Evolutionary conservation across 768 basidiomycete species (phyloP).

Genomic region (Rhodotorula toruloides): DNA sequence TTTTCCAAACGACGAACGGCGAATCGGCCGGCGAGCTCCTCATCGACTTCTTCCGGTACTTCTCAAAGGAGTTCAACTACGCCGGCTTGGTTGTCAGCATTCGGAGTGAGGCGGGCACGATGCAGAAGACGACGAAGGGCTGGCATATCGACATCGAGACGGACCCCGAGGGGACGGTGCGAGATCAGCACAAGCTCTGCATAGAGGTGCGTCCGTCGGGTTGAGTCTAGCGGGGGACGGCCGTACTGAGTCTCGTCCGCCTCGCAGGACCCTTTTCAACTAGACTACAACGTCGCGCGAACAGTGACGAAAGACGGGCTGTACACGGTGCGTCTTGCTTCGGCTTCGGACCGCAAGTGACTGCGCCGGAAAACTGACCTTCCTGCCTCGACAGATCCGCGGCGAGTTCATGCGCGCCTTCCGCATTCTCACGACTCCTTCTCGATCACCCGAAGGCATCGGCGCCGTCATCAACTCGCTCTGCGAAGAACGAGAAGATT

Average conservation of each 20-base stretch:
- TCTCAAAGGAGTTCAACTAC: constrained; percentile 86
- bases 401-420: constrained; percentile 97
- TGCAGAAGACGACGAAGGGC: constrained; percentile 87
- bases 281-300: constrained; percentile 90
- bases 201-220: constrained; percentile 67
- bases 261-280: constrained; percentile 80
- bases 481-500: constrained; percentile 75
- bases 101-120: constrained; percentile 61
- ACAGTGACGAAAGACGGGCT: constrained; percentile 95
- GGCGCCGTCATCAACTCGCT: constrained; percentile 62
- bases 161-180: constrained; percentile 40
- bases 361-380: background rate
- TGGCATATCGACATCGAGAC: constrained; percentile 74
- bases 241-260: background rate
- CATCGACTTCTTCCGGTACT: constrained; percentile 97
- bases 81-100: constrained; percentile 88
- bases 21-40: constrained; percentile 93
- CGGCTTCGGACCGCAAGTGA: too few relatives aligned
- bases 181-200: constrained; percentile 90
- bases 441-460: constrained; percentile 68
- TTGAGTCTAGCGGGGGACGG: background rate
- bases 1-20: constrained; percentile 89
- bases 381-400: constrained; percentile 63
- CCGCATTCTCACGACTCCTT: constrained; percentile 62
- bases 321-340: constrained; percentile 64